Percentiles rank a stretch among this genome's conserved stretches.
These are phyloP conservation scores for Ilyonectria destructans DNA, from an alignment of 2,329 filamentous ascomycete genomes.

Conservation along the genomic window DNA sequence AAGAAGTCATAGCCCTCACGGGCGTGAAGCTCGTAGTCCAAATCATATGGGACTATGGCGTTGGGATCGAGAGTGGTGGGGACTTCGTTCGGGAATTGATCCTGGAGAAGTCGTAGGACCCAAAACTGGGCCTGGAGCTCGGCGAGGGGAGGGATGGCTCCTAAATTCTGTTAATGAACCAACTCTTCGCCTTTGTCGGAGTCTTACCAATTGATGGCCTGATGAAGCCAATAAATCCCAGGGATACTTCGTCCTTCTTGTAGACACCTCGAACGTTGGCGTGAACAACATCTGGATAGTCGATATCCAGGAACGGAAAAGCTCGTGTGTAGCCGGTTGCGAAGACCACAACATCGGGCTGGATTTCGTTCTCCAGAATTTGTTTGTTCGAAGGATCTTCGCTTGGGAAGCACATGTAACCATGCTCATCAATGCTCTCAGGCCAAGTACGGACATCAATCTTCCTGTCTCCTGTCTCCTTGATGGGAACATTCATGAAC, in stretches of 20 bases:
- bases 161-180: slow-evolving; percentile 35
- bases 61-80: slow-evolving; percentile 36
- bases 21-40: slow-evolving; percentile 59
- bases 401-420: slow-evolving; percentile 56
- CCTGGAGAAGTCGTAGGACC: slow-evolving; percentile 59
- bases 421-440: slow-evolving; percentile 53
- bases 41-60: slow-evolving; percentile 54
- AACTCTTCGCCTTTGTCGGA: no score
- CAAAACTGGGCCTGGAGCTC: slow-evolving; percentile 67
- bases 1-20: slow-evolving; percentile 54
- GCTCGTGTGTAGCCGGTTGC: slow-evolving; percentile 64
- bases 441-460: slow-evolving; percentile 66
- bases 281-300: slow-evolving; percentile 63
- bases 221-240: slow-evolving; percentile 66
- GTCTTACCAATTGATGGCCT: slow-evolving; percentile 59
- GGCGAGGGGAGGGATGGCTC: slow-evolving; percentile 65
- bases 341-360: slow-evolving; percentile 63
- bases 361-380: slow-evolving; percentile 49
- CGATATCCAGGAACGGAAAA: slow-evolving; percentile 58
- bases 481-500: slow-evolving; percentile 59
- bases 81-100: slow-evolving; percentile 44
- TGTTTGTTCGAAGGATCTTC: slow-evolving; percentile 49
- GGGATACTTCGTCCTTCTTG: slow-evolving; percentile 54
- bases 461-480: slow-evolving; percentile 56
- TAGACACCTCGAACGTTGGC: slow-evolving; percentile 70